Conservation (phyloP, 2,329 filamentous ascomycete genomes). For the Diplodia seriata region DNA sequence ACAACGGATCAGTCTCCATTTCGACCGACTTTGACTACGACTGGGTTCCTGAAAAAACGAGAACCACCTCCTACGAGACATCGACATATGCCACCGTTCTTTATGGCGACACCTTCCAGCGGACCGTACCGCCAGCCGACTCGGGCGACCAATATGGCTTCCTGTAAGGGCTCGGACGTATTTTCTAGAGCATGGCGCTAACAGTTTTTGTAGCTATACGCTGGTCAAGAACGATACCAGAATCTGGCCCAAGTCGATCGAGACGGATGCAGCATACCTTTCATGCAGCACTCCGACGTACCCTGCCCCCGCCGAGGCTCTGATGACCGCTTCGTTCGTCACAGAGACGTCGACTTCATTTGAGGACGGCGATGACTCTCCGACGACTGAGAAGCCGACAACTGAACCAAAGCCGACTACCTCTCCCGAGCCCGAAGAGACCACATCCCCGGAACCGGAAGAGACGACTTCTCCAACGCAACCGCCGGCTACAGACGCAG, state of each 20-base stretch:
- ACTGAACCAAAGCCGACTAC: not conserved
- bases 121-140: not conserved
- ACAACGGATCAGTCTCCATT: not conserved
- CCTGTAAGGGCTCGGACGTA: not conserved
- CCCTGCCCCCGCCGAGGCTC: not conserved
- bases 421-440: not conserved
- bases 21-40: not conserved
- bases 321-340: constrained; percentile 1
- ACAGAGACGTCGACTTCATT: constrained; percentile 7
- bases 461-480: not conserved
- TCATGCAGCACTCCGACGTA: constrained; percentile 4
- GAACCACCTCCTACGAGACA: not conserved
- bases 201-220: not conserved
- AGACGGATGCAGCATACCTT: constrained; percentile 13
- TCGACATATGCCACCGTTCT: not conserved
- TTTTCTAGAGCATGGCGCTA: not conserved
- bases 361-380: constrained; percentile 3
- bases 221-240: not conserved
- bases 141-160: constrained; percentile 10
- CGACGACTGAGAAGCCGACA: not conserved
- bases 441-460: not conserved
- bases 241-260: constrained; percentile 16
- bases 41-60: not conserved
- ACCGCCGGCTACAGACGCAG: not conserved
- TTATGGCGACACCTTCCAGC: constrained; percentile 16